Conservation (phyloP, 1,284 basidiomycete species). For the Gomphus sp. region DNA sequence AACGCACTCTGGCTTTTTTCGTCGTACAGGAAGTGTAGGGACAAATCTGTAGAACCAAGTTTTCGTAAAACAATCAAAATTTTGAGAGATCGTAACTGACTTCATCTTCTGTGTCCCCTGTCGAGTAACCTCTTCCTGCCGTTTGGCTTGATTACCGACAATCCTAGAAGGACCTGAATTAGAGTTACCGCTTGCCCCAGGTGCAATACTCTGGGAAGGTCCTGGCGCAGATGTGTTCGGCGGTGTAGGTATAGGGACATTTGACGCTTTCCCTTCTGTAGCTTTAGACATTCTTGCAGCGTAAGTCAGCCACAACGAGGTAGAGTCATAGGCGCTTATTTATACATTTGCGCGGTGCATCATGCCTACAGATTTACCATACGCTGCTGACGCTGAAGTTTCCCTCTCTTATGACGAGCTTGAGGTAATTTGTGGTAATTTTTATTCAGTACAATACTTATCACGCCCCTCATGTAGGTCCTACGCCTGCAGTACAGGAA, state of each 20-base stretch:
- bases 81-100: not conserved
- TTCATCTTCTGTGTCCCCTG: conserved; percentile 67
- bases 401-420: conserved; percentile 87
- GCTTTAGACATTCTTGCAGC: not conserved
- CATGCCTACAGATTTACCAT: conserved; percentile 78
- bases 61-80: not conserved
- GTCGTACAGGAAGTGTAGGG: conserved; percentile 59
- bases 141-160: conserved; percentile 66
- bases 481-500: conserved; percentile 82
- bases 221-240: not conserved
- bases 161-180: conserved; percentile 32
- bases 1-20: conserved; percentile 65
- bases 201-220: not conserved
- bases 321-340: not conserved
- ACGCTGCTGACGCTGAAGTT: conserved; percentile 90
- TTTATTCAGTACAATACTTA: not conserved
- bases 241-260: not conserved
- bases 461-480: conserved; percentile 42
- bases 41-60: conserved; percentile 33
- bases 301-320: not conserved
- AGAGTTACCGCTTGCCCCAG: not conserved
- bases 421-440: conserved; percentile 41
- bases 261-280: not conserved
- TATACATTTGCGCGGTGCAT: not conserved
- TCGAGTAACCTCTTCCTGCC: conserved; percentile 57